A percentile compares a stretch with the other conserved stretches of the same genome.
phyloP scores from a whole-genome alignment of 345 rosid genomes.

The Zanthoxylum bungeanum region DNA sequence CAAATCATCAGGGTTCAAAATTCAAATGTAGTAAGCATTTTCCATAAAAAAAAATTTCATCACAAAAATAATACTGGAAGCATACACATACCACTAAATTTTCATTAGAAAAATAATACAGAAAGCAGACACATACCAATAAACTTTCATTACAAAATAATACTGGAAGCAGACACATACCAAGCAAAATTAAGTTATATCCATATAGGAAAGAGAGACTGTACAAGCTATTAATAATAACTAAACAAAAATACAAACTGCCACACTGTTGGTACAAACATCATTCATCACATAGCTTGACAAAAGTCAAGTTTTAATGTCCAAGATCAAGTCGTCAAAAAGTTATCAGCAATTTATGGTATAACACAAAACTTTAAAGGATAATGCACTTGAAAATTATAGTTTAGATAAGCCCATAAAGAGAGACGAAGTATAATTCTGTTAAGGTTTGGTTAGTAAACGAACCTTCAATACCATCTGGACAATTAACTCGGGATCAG shows the following conservation, averaged over 20 bases:
- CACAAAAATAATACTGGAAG: neutral
- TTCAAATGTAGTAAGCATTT: neutral
- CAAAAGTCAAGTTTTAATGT: neutral
- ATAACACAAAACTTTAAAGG: neutral
- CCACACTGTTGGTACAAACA: neutral
- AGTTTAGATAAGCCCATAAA: neutral
- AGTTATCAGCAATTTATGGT: neutral
- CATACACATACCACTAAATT: too few species aligned
- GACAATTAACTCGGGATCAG: slow-evolving; percentile 66
- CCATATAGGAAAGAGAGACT: neutral
- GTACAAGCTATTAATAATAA: neutral
- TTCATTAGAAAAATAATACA: neutral
- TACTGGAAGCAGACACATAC: neutral
- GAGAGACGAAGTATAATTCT: neutral
- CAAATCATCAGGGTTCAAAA: neutral
- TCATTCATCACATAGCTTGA: neutral
- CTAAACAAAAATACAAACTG: slow-evolving; percentile 5
- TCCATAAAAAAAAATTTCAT: neutral
- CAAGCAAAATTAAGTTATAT: neutral
- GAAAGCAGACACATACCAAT: too few species aligned
- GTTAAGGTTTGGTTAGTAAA: slow-evolving; percentile 17
- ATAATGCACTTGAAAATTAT: neutral
- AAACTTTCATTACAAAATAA: neutral
- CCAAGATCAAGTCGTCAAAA: neutral
- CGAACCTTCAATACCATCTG: slow-evolving; percentile 91